Conservation (phyloP, 495 filamentous ascomycete genomes). For the Geopyxis carbonaria region DNA sequence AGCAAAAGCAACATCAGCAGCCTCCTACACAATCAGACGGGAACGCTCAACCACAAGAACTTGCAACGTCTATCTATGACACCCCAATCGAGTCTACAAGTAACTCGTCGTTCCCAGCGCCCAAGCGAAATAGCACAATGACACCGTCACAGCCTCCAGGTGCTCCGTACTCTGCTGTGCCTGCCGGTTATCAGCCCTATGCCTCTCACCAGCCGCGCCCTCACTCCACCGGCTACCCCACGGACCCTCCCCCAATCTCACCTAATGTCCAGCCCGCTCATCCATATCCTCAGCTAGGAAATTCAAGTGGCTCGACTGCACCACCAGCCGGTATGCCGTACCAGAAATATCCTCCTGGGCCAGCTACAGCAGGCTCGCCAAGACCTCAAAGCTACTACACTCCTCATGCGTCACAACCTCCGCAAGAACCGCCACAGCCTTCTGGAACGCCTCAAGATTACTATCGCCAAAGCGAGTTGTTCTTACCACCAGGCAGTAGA, state of each 20-base stretch:
- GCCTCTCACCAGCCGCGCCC: neutral
- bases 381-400: slow-evolving; percentile 14
- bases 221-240: neutral
- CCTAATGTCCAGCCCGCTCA: neutral
- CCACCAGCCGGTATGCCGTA: slow-evolving; percentile 1
- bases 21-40: slow-evolving; percentile 31
- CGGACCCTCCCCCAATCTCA: slow-evolving; percentile 1
- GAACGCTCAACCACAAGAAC: slow-evolving; percentile 58
- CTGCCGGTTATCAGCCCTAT: slow-evolving; percentile 11
- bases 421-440: slow-evolving; percentile 11
- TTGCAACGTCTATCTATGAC: slow-evolving; percentile 71
- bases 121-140: neutral
- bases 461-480: slow-evolving; percentile 21
- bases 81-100: slow-evolving; percentile 6
- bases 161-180: neutral
- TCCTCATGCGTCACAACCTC: slow-evolving; percentile 8
- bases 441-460: slow-evolving; percentile 20
- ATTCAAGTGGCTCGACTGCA: neutral
- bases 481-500: slow-evolving; percentile 19
- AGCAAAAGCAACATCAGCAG: neutral
- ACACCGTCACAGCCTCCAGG: neutral
- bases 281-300: neutral
- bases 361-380: slow-evolving; percentile 9
- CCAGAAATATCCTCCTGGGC: neutral
- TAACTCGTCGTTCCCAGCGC: neutral